Percentiles rank a stretch among this genome's conserved stretches.
phyloP scores from a whole-genome alignment of 257 asterid genomes.

The Gentiana dahurica region DNA sequence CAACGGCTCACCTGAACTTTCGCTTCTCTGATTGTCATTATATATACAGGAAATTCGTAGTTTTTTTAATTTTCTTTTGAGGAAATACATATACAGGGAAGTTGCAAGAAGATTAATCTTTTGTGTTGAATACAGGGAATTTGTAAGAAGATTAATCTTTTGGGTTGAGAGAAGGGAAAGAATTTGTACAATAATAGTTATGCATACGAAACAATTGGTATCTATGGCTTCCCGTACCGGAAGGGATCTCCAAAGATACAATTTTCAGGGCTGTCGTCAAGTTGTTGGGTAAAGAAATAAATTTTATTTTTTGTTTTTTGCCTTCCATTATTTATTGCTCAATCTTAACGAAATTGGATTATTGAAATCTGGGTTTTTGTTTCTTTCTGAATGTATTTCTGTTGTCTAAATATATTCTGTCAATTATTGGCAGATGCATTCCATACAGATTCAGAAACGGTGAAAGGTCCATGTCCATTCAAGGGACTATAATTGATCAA shows the following conservation, averaged over 20 bases:
- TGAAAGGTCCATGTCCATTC: conserved; percentile 21
- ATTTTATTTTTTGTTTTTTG: not conserved
- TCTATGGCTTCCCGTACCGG: conserved; percentile 38
- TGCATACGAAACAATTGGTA: conserved; percentile 20
- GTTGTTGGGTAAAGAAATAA: conserved; percentile 33
- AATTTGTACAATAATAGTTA: not conserved
- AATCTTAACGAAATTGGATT: not conserved
- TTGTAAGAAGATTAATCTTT: not conserved
- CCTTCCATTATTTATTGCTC: not conserved
- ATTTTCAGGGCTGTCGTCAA: conserved; percentile 33
- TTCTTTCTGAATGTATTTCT: too few species aligned
- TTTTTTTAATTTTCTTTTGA: not conserved
- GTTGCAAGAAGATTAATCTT: not conserved
- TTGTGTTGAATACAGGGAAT: not conserved
- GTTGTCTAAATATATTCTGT: not conserved
- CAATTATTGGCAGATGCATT: conserved; percentile 50
- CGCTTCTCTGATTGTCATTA: conserved; percentile 4
- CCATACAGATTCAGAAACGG: conserved; percentile 54
- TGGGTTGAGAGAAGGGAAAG: not conserved
- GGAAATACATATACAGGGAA: not conserved
- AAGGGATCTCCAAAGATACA: conserved; percentile 33
- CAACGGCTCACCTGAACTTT: conserved; percentile 9
- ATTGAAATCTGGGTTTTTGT: not conserved
- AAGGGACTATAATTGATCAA: conserved; percentile 36
- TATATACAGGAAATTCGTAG: not conserved